Evolutionary conservation across 148 eudicot species (phyloP), one percentile per base, ranked within the genome.

Genomic region (Rhododendron ferrugineum): DNA sequence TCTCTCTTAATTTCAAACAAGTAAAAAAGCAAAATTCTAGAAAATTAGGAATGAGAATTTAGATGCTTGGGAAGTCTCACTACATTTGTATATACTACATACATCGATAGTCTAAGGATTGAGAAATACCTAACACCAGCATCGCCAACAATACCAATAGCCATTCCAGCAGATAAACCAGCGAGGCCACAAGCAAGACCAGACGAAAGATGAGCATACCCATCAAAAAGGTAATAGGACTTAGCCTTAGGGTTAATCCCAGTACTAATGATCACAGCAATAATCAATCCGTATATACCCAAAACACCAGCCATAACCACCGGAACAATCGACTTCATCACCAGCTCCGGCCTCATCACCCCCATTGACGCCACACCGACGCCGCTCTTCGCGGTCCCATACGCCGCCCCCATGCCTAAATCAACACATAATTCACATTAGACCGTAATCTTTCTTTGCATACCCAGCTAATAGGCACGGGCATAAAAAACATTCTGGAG

Each of bases 271-370:
- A 85, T 85, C 47, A 85, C 87, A 36, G 87, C 87, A 10, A 85
- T 85, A 56, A 85, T 85, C 79, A 85, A 70, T 34, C 87, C 87
- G 5, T 85, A 85, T 13, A 85, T 85, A 80, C 87, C 87, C 52
- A 85, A 80, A 18, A 85, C 87, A 42, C 87, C 87, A 3, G 87
- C 87, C 87, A 85, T 85, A 85, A 85, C 87, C 18, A 85, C 87
- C 0, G 87, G 87, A 18, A 85, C 87, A 34, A 85, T 85, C 1
- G 87, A 85, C 68, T 85, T 85, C 87, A 85, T 85, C 80, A 85
- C 87, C 3, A 85, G 84, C 79, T 85, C 87, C 1, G 87, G 87
- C 42, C 87, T 85, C 87, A 85, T 80, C 23, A 85, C 87, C 0
- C 87, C 87, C 87, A 85, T 85, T 1, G 87, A 85, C 11, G 87